Percentiles rank a stretch among this genome's conserved stretches.
Evolutionary conservation across 2,329 filamentous ascomycete species (phyloP).

Genomic region (Venturia pyrina): DNA sequence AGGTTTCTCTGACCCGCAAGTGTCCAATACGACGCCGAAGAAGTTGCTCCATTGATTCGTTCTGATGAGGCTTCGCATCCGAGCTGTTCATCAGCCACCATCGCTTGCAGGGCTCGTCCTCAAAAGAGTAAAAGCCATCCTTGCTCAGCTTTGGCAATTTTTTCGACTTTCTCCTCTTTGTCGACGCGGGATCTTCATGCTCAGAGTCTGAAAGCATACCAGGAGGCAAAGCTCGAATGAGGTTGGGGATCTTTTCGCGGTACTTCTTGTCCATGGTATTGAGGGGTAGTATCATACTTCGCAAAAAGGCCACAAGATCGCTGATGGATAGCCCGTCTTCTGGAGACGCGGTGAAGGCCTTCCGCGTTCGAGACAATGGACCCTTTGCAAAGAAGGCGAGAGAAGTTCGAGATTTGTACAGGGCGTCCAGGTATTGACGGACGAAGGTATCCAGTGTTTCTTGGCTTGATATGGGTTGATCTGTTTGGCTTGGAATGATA

Average conservation of each 20-base stretch:
- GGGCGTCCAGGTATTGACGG: slow-evolving; percentile 31
- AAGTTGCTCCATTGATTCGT: slow-evolving; percentile 38
- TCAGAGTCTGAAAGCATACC: slow-evolving; percentile 33
- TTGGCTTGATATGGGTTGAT: slow-evolving; percentile 16
- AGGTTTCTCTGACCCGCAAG: slow-evolving; percentile 64
- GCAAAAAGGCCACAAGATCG: slow-evolving; percentile 59
- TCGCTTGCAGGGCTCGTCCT: slow-evolving; percentile 52
- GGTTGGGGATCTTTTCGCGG: slow-evolving; percentile 55
- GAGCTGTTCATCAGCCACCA: slow-evolving; percentile 56
- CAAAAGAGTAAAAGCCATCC: slow-evolving; percentile 56
- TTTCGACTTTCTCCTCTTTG: slow-evolving; percentile 49
- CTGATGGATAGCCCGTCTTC: slow-evolving; percentile 47
- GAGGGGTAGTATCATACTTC: slow-evolving; percentile 55
- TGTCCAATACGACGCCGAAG: slow-evolving; percentile 54
- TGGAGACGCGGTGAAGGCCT: slow-evolving; percentile 40
- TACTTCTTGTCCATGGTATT: slow-evolving; percentile 71
- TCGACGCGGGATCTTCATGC: slow-evolving; percentile 18
- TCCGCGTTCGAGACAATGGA: slow-evolving; percentile 63
- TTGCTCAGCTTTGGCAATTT: slow-evolving; percentile 50
- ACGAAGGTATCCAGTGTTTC: slow-evolving; percentile 42
- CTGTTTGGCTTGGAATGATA: slow-evolving; percentile 14
- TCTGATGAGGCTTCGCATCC: not conserved
- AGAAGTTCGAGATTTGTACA: slow-evolving; percentile 52
- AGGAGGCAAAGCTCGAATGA: slow-evolving; percentile 49
- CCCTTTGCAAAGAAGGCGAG: slow-evolving; percentile 79